Percentiles rank a stretch among this genome's conserved stretches.
phyloP scores from a whole-genome alignment of 2,329 filamentous ascomycete species.

The Berkeleyomyces basicola region DNA sequence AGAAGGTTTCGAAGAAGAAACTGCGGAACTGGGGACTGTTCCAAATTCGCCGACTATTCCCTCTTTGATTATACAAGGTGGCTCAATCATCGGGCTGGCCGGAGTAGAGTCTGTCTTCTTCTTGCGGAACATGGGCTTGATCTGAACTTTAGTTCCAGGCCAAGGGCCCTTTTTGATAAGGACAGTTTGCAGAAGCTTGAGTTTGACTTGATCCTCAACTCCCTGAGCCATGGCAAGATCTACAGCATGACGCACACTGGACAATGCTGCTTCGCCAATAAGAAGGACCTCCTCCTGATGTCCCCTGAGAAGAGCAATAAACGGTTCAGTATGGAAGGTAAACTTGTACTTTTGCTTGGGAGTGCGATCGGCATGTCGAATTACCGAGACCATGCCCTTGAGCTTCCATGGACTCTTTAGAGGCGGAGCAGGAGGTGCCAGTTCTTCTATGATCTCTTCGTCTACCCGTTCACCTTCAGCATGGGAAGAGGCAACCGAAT shows the following conservation, averaged over 20 bases:
- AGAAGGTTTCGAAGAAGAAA: not conserved
- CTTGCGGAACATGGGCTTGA: constrained; percentile 97
- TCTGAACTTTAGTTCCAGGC: constrained; percentile 95
- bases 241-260: constrained; percentile 79
- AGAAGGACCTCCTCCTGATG: constrained; percentile 93
- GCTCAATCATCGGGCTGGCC: constrained; percentile 21
- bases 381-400: constrained; percentile 92
- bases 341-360: constrained; percentile 99
- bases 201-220: constrained; percentile 71
- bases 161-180: constrained; percentile 83
- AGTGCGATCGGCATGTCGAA: constrained; percentile 89
- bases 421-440: constrained; percentile 39
- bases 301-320: constrained; percentile 84
- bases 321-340: constrained; percentile 91
- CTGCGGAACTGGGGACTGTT: constrained; percentile 16
- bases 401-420: constrained; percentile 95
- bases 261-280: constrained; percentile 76
- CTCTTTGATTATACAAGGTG: constrained; percentile 15
- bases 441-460: not conserved
- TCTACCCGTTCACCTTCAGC: constrained; percentile 16
- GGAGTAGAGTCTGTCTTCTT: constrained; percentile 44
- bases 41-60: constrained; percentile 17
- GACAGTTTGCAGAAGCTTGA: constrained; percentile 72
- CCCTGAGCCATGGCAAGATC: constrained; percentile 61
- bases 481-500: constrained; percentile 23